Base-by-base conservation (phyloP, 345 rosid species). In the Brassica rapa region DNA sequence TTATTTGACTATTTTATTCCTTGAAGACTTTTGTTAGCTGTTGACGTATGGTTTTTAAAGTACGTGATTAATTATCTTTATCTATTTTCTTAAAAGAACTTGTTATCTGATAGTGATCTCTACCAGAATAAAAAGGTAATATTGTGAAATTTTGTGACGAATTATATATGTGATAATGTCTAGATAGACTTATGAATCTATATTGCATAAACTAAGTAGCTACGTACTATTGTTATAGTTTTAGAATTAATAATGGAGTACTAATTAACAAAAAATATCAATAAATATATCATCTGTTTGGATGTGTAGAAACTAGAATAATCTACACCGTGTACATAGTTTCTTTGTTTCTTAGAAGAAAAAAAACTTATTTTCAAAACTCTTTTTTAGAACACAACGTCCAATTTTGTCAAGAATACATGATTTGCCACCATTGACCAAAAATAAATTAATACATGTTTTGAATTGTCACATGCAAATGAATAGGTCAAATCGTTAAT, bases 61-160 rank as follows among this genome's bases (percentile, higher is more conserved):
- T 70, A 27, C 37, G 41, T 55, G 75, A 23, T 33, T 53, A 21
- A 32, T 32, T 15, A 27, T 62, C 15, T 9, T 53, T 67, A 76
- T 75, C 16, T 27, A 10, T 62, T 77, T 70, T 43, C 4, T 10
- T 1, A 0, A 33, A 8, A 37, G 2, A n/a, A 49, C 56, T 14
- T 49, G 19, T 53, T 63, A 63, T 37, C 46, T 16, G 4, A 49
- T 49, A 32, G 29, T 69, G 29, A 70, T 62, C 80, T 64, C 70
- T 12, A 25, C 43, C 49, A 12, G n/a, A 3, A 62, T 27, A 63
- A 69, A 46, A 62, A 33, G 39, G 70, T 49, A 9, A 15, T 10
- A 0, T 0, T 14, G 30, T 70, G 11, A 41, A 59, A 4, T 19
- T 57, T 23, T 43, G 7, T 7, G 46, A 27, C 67, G 66, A 27